These are phyloP conservation scores for Tirmania nivea DNA, from an alignment of 495 filamentous ascomycete genomes.

Conservation along the genomic window DNA sequence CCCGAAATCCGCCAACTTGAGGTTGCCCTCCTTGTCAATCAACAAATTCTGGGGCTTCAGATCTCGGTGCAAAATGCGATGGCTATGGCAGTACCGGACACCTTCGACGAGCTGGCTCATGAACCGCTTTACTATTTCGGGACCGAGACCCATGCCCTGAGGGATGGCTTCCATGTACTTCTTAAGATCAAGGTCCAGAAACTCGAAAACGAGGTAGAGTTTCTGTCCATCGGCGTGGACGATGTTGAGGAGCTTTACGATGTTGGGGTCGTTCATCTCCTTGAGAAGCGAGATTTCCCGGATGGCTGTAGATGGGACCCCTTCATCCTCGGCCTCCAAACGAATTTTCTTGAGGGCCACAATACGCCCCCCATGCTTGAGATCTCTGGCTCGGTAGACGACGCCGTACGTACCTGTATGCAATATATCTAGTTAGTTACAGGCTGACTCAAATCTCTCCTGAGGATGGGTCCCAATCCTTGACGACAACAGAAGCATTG, in stretches of 20 bases:
- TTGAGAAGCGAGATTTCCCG: conserved; percentile 91
- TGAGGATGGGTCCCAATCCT: too few species aligned
- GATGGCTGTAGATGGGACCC: conserved; percentile 88
- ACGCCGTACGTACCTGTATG: conserved; percentile 67
- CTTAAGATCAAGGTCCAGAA: conserved; percentile 82
- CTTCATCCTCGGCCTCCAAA: conserved; percentile 91
- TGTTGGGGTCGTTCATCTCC: conserved; percentile 91
- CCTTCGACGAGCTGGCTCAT: conserved; percentile 87
- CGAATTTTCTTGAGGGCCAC: conserved; percentile 97
- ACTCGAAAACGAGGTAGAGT: conserved; percentile 87
- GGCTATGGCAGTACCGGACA: conserved; percentile 86
- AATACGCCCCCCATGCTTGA: conserved; percentile 52
- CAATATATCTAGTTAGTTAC: conserved; percentile 9
- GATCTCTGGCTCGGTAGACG: conserved; percentile 78
- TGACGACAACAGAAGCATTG: neutral
- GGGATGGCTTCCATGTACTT: conserved; percentile 98
- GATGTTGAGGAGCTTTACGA: conserved; percentile 79
- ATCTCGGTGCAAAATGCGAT: conserved; percentile 84
- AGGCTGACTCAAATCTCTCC: too few species aligned
- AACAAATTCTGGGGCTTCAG: conserved; percentile 95
- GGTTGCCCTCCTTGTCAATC: conserved; percentile 81
- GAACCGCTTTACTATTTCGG: conserved; percentile 89
- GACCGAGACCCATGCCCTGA: conserved; percentile 63
- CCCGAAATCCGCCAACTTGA: conserved; percentile 96
- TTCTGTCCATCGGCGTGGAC: conserved; percentile 94